Percentiles rank a stretch among this genome's conserved stretches.
phyloP scores from a whole-genome alignment of 148 eudicot genomes.

The Fagopyrum tataricum region DNA sequence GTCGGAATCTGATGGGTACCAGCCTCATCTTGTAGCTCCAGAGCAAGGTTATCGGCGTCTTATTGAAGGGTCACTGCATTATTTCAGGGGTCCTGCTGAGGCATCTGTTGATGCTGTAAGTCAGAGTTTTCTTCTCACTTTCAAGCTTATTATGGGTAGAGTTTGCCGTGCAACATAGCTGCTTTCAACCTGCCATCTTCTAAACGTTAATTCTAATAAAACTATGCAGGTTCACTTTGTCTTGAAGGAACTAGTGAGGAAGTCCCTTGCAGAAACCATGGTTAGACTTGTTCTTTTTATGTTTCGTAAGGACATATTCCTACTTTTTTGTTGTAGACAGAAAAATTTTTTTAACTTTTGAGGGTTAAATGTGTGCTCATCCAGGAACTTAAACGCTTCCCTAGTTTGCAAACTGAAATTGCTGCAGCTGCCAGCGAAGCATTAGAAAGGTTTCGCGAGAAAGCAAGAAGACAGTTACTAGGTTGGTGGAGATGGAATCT shows the following conservation, averaged over 20 bases:
- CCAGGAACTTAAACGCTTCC: constrained; percentile 26
- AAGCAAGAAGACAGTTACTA: constrained; percentile 22
- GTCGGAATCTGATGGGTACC: constrained; percentile 32
- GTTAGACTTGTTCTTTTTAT: not conserved
- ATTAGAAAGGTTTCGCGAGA: constrained; percentile 22
- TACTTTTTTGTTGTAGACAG: no score
- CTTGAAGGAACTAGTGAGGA: constrained; percentile 19
- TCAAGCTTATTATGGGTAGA: not conserved
- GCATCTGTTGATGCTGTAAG: constrained; percentile 28
- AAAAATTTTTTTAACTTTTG: not conserved
- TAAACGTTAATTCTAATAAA: constrained; percentile 7
- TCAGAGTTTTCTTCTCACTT: not conserved
- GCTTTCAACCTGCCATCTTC: not conserved
- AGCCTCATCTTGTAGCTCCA: constrained; percentile 30
- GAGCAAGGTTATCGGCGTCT: constrained; percentile 30
- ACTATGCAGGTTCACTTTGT: constrained; percentile 18
- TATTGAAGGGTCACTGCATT: constrained; percentile 22
- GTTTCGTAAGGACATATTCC: no score
- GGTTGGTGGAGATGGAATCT: constrained; percentile 25
- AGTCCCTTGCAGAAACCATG: constrained; percentile 15
- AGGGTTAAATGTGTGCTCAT: not conserved
- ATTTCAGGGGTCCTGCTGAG: constrained; percentile 24
- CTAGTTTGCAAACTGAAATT: constrained; percentile 19
- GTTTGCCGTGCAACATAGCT: not conserved
- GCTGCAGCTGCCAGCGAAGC: constrained; percentile 21